Conservation (phyloP, 2,329 filamentous ascomycete species). For the Aspergillus tanneri region DNA sequence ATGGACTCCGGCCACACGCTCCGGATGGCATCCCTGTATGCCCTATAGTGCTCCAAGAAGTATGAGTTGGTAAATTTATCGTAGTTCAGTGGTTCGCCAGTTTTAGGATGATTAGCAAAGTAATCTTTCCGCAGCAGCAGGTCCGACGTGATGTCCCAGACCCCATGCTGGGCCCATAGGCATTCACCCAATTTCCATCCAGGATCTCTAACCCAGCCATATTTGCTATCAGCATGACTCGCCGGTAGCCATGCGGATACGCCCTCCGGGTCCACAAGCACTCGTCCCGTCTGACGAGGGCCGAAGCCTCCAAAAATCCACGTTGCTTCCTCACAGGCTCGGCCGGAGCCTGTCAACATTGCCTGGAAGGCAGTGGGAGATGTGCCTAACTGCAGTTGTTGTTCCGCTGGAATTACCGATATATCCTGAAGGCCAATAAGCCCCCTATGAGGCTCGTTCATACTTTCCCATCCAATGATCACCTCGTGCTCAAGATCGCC, state of each 20-base stretch:
- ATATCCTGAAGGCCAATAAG: conserved; percentile 81
- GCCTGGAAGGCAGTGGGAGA: conserved; percentile 93
- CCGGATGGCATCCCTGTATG: conserved; percentile 72
- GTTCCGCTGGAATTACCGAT: conserved; percentile 75
- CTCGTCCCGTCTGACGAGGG: conserved; percentile 81
- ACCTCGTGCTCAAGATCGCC: conserved; percentile 83
- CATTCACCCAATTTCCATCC: conserved; percentile 93
- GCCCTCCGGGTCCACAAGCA: conserved; percentile 83
- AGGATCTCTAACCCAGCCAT: conserved; percentile 85
- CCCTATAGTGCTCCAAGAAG: conserved; percentile 82
- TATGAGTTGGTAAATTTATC: conserved; percentile 86
- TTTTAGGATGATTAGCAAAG: conserved; percentile 75
- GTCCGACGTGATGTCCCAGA: conserved; percentile 84
- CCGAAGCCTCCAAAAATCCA: conserved; percentile 95
- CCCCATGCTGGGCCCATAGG: conserved; percentile 92
- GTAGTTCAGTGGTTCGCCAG: conserved; percentile 73
- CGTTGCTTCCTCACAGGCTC: conserved; percentile 82
- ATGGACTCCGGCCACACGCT: conserved; percentile 75
- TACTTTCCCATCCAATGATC: conserved; percentile 91
- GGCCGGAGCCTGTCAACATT: conserved; percentile 84
- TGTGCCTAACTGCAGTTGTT: conserved; percentile 88
- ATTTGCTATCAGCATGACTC: conserved; percentile 81
- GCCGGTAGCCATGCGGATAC: conserved; percentile 77
- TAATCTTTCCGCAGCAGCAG: conserved; percentile 80
- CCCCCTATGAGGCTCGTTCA: conserved; percentile 93